Evolutionary conservation across 441 rosid species (phyloP), one percentile per base, ranked within the genome.

Genomic region (Syzygium malaccense): DNA sequence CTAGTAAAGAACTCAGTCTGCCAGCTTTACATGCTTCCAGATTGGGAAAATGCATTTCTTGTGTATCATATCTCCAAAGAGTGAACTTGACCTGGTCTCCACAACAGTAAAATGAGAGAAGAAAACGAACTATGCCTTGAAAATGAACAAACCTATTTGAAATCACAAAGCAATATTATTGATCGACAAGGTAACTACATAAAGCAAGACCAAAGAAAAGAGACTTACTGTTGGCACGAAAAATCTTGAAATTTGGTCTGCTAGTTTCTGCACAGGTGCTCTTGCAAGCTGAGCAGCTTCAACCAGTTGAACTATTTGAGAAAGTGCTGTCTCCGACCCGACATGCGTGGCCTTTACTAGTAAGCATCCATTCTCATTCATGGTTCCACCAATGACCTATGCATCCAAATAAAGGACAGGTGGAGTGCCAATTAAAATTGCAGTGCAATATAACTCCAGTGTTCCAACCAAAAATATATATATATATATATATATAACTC

Each of bases 271-370:
- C 87, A 94, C 95, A 55, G 98, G 98, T 83, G 98, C 98, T 88
- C 95, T 92, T 80, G 96, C 93, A 90, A 96, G 95, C 91, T 96
- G 97, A 91, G 98, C 96, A 84, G 95, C 94, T 92, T 96, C 98
- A 66, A 96, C 98, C 53, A 96, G 96, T 90, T 93, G 96, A 92
- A 96, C 97, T 88, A 96, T 95, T 91, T 96, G 97, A 80, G 97
- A 96, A 89, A 96, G 98, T 41, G 98, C 95, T 90, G 97, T 95
- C 89, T 96, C 97, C 53, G 96, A 93, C 48, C 98, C 97, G 87
- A 96, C 96, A 88, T 93, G 95, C 90, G 97, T 95, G 85, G 94
- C 96, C 93, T 92, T 93, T 80, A 95, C 96, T 60, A 93, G 88
- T 86, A 96, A 25, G 92, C 94, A 94, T 56, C 98, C 98, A 89